These are phyloP conservation scores for Kitagawia praeruptora DNA, from an alignment of 129 eudicot species.

Conservation along the genomic window DNA sequence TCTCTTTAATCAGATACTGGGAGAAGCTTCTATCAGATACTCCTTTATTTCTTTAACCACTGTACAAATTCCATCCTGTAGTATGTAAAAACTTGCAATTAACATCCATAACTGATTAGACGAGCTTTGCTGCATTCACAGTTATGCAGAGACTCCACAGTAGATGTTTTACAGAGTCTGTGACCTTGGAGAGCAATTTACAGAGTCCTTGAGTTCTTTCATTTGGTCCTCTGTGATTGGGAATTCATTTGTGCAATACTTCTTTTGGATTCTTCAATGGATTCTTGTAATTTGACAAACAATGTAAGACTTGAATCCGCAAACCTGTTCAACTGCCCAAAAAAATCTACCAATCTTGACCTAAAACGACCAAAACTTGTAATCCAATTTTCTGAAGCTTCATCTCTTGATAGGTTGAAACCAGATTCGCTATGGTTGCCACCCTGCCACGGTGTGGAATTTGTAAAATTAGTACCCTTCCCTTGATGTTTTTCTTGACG, in stretches of 20 bases:
- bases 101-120: not conserved
- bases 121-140: slow-evolving; percentile 2
- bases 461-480: slow-evolving; percentile 14
- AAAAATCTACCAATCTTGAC: slow-evolving; percentile 48
- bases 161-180: slow-evolving; percentile 23
- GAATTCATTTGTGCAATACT: slow-evolving; percentile 40
- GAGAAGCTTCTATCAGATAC: slow-evolving; percentile 6
- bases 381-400: slow-evolving; percentile 35
- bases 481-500: slow-evolving; percentile 69
- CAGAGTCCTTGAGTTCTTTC: slow-evolving; percentile 3
- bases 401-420: slow-evolving; percentile 37
- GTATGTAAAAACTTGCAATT: not conserved
- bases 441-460: slow-evolving; percentile 14
- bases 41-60: slow-evolving; percentile 12
- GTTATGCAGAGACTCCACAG: not conserved
- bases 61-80: slow-evolving; percentile 15
- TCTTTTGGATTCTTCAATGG: slow-evolving; percentile 55
- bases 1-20: not conserved
- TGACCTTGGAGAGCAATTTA: slow-evolving; percentile 43
- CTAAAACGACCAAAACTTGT: slow-evolving; percentile 48
- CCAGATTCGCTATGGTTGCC: slow-evolving; percentile 19
- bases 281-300: slow-evolving; percentile 57
- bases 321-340: slow-evolving; percentile 49
- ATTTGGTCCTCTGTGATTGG: not conserved
- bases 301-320: slow-evolving; percentile 51